phyloP scores from a whole-genome alignment of 768 basidiomycete genomes.

The Royoungia palumana region DNA sequence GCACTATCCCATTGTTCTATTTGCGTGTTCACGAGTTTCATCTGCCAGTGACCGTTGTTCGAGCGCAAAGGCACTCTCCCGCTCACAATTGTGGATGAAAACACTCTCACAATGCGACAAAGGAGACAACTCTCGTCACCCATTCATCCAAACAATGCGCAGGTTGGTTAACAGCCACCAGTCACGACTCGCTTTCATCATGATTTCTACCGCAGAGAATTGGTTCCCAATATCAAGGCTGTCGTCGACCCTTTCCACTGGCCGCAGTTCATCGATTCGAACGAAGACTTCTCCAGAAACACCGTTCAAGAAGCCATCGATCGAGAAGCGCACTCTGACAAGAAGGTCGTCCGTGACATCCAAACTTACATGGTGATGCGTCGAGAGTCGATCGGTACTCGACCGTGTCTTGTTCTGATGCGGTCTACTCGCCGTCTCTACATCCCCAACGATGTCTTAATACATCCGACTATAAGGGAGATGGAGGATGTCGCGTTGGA shows the following conservation, averaged over 20 bases:
- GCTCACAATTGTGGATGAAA: conserved; percentile 24
- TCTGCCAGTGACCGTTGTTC: conserved; percentile 23
- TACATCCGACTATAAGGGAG: conserved; percentile 20
- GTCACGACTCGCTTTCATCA: neutral
- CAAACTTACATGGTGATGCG: conserved; percentile 29
- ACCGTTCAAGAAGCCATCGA: conserved; percentile 25
- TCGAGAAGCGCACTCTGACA: conserved; percentile 20
- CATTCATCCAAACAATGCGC: conserved; percentile 25
- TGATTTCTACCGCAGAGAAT: conserved; percentile 13
- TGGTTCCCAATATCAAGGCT: conserved; percentile 23
- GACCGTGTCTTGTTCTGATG: conserved; percentile 29
- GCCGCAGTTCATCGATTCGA: conserved; percentile 25
- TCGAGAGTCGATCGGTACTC: conserved; percentile 28
- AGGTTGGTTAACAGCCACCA: conserved; percentile 11
- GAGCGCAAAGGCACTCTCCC: conserved; percentile 12
- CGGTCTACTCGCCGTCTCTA: conserved; percentile 26
- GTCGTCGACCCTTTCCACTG: conserved; percentile 26
- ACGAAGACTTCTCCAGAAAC: conserved; percentile 18
- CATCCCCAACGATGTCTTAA: conserved; percentile 23
- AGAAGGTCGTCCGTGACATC: conserved; percentile 12
- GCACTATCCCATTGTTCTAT: neutral
- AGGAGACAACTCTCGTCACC: conserved; percentile 16
- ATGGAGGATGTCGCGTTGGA: conserved; percentile 28
- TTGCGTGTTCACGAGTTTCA: neutral
- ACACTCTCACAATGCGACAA: conserved; percentile 19